Base-by-base conservation (phyloP, 2,329 filamentous ascomycete genomes). In the Fusarium sulawesiense region DNA sequence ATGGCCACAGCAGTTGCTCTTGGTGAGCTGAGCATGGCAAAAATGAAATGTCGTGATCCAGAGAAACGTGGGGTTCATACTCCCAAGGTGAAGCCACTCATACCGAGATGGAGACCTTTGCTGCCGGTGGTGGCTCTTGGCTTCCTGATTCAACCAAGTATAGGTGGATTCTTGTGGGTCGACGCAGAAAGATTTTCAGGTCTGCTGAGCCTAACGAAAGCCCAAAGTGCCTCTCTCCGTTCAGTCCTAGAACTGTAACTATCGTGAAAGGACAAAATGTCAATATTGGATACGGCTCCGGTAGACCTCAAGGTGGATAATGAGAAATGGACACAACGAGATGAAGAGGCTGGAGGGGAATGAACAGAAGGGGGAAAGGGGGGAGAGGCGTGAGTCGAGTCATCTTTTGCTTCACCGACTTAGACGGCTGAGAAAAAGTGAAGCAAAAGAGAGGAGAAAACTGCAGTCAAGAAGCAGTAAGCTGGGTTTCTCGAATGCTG, bases 141-240 rank as follows among this genome's bases (percentile, higher is more conserved):
- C 67, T 70, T 70, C 67, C 67, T 58, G 64, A 68, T 69, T 40
- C 29, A 69, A 51, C 29, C 68, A 69, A 71, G 68, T 23, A 30
- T 23, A 46, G 13, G 67, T 70, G 66, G 67, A 47, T 47, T 61
- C 23, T 50, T 16, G 61, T 56, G 63, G 67, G 62, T 50, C 64
- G 21, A 44, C 25, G 30, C 29, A 42, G 34, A 21, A 64, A 63
- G 69, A 70, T 73, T 66, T 74, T 72, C 57, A 64, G 60, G 73
- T 75, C 73, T 66, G 64, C 59, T 75, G 72, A 75, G 69, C 66
- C 49, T 46, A 58, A 64, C 13, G 32, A 41, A 40, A 16, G 34
- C 34, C 49, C 49, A 25, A 53, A 53, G 34, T 53, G 23, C 49
- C 34, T 42, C 37, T 34, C 47, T 23, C 32, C 32, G 47, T 32